Evolutionary conservation across 2,329 filamentous ascomycete genomes (phyloP), one percentile per base, ranked within the genome.

Genomic region (Fusarium newnesense): DNA sequence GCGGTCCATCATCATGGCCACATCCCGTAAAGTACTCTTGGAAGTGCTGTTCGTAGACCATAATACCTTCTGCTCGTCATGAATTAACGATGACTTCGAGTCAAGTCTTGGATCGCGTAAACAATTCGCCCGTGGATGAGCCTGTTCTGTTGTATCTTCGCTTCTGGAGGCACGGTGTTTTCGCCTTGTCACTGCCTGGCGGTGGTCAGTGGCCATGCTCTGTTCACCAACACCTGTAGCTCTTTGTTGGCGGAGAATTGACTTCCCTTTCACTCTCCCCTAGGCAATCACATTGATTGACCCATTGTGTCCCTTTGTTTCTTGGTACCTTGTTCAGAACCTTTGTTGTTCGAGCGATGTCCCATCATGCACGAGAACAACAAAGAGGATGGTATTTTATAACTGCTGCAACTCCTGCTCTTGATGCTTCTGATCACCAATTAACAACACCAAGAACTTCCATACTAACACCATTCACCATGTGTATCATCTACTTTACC

Each of bases 1-100:
- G 88, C 86, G 91, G 91, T 94, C 92, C 91, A 93, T 92, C 86
- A 87, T 87, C 85, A 82, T 82, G 89, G 91, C 86, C 88, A 82
- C 88, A 93, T 56, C 24, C 53, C 7, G 9, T 3, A 19, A 11
- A 2, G 13, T n/a, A 37, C 24, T 39, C 9, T n/a, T 52, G 4
- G 7, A 26, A 28, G 34, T 37, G 19, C 4, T n/a, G 28, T 18
- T 53, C 7, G 50, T 53, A 53, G 19, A 26, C 5, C 9, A 16
- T 37, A 28, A 9, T 7, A 13, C 3, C 34, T n/a, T 7, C 0
- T 7, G 18, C 9, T 15, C 1, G 24, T 19, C 5, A 5, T 28
- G 3, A 28, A 9, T 18, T 28, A 16, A 19, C 1, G 2, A 19
- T 2, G 24, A 9, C 5, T 16, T 15, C 0, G 2, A 7, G 8